phyloP scores from a whole-genome alignment of 768 basidiomycete genomes.

The Paxillus rubicundulus region DNA sequence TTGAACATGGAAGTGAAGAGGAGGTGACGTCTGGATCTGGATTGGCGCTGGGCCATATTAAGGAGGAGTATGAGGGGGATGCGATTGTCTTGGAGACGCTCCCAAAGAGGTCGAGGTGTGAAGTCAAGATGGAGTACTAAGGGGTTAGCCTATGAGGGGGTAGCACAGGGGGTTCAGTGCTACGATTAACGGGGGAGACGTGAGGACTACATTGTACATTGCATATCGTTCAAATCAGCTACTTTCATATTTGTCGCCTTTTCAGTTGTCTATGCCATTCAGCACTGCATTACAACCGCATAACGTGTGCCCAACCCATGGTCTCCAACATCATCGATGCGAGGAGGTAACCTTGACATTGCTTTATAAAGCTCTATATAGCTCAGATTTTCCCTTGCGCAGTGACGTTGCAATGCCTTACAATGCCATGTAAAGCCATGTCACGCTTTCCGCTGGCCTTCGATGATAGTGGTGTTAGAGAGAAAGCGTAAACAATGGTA shows the following conservation, averaged over 20 bases:
- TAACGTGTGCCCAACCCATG: no score
- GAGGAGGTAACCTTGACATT: no score
- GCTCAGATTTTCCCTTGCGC: no score
- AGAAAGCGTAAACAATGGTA: conserved; percentile 19
- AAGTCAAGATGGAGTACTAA: conserved; percentile 16
- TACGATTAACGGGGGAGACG: background rate
- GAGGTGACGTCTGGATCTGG: conserved; percentile 2
- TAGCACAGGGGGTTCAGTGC: background rate
- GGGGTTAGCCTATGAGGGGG: background rate
- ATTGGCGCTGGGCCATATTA: conserved; percentile 13
- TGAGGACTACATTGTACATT: background rate
- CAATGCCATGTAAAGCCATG: no score
- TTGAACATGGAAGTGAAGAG: conserved; percentile 21
- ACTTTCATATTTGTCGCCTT: background rate
- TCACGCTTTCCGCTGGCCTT: no score
- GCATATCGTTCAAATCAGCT: background rate
- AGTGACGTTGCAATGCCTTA: no score
- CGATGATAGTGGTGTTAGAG: no score
- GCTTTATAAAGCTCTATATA: no score
- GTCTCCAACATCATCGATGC: no score
- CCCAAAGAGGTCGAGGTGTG: conserved; percentile 26
- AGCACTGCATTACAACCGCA: conserved; percentile 18
- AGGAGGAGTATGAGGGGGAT: conserved; percentile 30
- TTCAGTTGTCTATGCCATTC: background rate
- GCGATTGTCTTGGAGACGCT: conserved; percentile 20